These are phyloP conservation scores for Aureobasidium melanogenum DNA, from an alignment of 2,329 filamentous ascomycete genomes.

Conservation along the genomic window DNA sequence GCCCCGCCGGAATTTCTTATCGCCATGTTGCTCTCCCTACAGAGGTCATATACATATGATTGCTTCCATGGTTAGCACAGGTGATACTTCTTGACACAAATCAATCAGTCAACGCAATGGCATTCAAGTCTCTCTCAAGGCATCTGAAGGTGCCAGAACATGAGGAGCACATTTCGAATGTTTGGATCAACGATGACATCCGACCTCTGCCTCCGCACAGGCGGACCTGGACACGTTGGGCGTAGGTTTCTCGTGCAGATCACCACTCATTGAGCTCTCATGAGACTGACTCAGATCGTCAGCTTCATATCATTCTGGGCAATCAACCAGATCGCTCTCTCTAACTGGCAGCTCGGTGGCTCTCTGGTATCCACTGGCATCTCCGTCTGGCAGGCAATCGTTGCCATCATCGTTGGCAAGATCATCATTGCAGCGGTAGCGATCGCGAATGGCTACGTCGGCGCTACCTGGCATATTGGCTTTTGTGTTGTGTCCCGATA, in stretches of 20 bases:
- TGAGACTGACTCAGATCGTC: neutral
- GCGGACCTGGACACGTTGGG: constrained; percentile 29
- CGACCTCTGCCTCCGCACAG: constrained; percentile 31
- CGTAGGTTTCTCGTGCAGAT: too few relatives aligned
- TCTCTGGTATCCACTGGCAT: constrained; percentile 31
- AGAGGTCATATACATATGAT: neutral
- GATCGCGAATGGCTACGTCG: constrained; percentile 49
- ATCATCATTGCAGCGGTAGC: constrained; percentile 48
- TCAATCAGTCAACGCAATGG: neutral
- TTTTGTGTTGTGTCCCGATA: constrained; percentile 48
- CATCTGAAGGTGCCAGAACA: constrained; percentile 19
- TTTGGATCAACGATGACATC: constrained; percentile 34
- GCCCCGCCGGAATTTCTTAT: neutral
- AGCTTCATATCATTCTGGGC: constrained; percentile 30
- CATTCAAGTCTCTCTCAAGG: constrained; percentile 4
- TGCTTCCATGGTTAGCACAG: neutral
- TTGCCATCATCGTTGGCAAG: constrained; percentile 33
- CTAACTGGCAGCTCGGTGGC: constrained; percentile 30
- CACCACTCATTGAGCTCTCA: too few relatives aligned
- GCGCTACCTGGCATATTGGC: constrained; percentile 41
- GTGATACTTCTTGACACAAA: neutral
- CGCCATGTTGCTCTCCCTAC: neutral
- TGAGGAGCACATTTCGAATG: constrained; percentile 21
- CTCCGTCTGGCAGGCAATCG: constrained; percentile 33
- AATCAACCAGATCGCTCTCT: constrained; percentile 29